Evolutionary conservation across 345 rosid species (phyloP), one percentile per base, ranked within the genome.

Genomic region (Nephelium lappaceum): DNA sequence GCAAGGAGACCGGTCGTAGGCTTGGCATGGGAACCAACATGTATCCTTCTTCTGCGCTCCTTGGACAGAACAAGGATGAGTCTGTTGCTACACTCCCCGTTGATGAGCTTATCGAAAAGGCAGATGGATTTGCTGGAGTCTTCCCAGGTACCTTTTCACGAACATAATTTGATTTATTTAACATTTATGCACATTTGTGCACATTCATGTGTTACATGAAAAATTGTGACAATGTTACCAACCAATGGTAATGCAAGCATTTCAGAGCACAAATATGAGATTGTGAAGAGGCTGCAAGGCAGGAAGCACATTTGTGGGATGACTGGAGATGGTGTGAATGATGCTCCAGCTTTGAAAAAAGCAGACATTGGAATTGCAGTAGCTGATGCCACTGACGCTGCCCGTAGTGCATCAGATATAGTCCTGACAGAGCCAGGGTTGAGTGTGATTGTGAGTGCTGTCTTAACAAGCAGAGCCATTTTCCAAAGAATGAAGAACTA

Each of bases 251-350:
- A 12, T 38, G 57, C 21, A 72, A 45, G 4, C 47, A 66, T 77
- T 23, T 38, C 77, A 92, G 98, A 95, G 84, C 98, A 95, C 87
- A 95, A 95, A 79, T 95, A 93, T 62, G 97, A 93, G 90, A 95
- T 95, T 63, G 98, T 95, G 76, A 92, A 86, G 90, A 89, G 90
- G 83, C 90, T 95, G 36, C 98, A 95, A 77, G 91, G 85, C 8
- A 89, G 83, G 92, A 93, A 95, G 70, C 98, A 95, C 78, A 93
- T 95, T 18, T 93, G 98, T 69, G 99, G 99, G 55, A 95, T 95
- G 98, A 95, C 98, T 23, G 99, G 99, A 79, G 97, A 95, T 76
- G 97, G 99, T 39, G 99, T 95, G 75, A 95, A 95, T 81, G 98
- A 95, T 85, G 98, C 98, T 3, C 98, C 98, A 1, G 98, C 98